Percentiles rank a stretch among this genome's conserved stretches.
phyloP scores from a whole-genome alignment of 495 filamentous ascomycete genomes.

The Pseudevernia furfuracea region DNA sequence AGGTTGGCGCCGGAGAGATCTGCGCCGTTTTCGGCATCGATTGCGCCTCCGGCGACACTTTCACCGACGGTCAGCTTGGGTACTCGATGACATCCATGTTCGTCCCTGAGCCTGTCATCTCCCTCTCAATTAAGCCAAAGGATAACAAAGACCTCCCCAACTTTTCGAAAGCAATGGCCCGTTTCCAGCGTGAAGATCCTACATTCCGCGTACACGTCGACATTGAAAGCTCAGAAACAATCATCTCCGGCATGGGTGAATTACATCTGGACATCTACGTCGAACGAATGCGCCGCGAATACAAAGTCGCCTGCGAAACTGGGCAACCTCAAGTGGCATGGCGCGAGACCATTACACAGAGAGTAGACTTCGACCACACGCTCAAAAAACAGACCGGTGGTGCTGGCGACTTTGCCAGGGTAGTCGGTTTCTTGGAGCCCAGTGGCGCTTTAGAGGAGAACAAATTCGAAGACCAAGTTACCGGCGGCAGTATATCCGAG shows the following conservation, averaged over 20 bases:
- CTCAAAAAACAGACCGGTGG: constrained; percentile 96
- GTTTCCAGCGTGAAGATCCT: constrained; percentile 97
- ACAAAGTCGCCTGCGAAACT: constrained; percentile 90
- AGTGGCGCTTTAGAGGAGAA: constrained; percentile 64
- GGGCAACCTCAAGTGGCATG: constrained; percentile 96
- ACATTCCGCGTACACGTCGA: constrained; percentile 96
- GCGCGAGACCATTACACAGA: constrained; percentile 80
- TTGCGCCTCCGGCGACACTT: constrained; percentile 95
- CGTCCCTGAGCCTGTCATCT: constrained; percentile 97
- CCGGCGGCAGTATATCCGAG: constrained; percentile 86
- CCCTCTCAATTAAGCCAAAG: constrained; percentile 94
- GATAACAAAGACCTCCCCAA: constrained; percentile 84
- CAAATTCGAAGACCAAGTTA: constrained; percentile 76
- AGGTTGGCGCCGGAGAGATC: constrained; percentile 93
- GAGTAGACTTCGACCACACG: constrained; percentile 79
- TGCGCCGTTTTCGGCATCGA: constrained; percentile 98
- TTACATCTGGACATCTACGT: constrained; percentile 96
- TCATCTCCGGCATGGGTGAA: constrained; percentile 98
- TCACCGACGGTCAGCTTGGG: constrained; percentile 88
- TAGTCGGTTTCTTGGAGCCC: constrained; percentile 88
- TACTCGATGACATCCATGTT: constrained; percentile 99
- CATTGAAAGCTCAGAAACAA: constrained; percentile 81
- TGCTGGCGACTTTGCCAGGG: constrained; percentile 91
- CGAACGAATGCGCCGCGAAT: constrained; percentile 96
- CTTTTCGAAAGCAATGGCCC: constrained; percentile 97